Evolutionary conservation across 495 filamentous ascomycete genomes (phyloP).

Genomic region (Rusavskia elegans): DNA sequence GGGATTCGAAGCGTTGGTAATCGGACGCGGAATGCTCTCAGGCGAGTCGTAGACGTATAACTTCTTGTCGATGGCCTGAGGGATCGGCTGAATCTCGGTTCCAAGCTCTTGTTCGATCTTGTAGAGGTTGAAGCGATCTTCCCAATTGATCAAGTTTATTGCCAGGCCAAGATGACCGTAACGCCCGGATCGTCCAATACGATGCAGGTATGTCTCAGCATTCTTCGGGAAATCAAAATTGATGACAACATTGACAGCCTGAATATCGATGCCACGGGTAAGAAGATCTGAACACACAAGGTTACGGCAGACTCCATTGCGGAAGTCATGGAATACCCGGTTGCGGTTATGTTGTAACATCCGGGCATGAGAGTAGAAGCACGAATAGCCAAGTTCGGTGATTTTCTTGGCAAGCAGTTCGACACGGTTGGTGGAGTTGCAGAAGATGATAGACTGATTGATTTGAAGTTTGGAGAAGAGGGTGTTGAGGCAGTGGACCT

Average conservation of each 20-base stretch:
- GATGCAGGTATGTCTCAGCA: slow-evolving; percentile 96
- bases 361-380: slow-evolving; percentile 96
- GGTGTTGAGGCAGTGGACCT: slow-evolving; percentile 97
- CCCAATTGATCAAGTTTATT: slow-evolving; percentile 99
- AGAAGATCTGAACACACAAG: slow-evolving; percentile 95
- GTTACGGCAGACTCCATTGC: slow-evolving; percentile 93
- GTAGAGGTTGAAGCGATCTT: slow-evolving; percentile 96
- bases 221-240: slow-evolving; percentile 99
- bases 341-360: slow-evolving; percentile 98
- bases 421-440: slow-evolving; percentile 96
- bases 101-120: slow-evolving; percentile 95
- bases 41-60: slow-evolving; percentile 97
- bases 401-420: slow-evolving; percentile 98
- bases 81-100: slow-evolving; percentile 94
- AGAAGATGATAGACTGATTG: slow-evolving; percentile 99
- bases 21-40: slow-evolving; percentile 79
- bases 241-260: slow-evolving; percentile 98
- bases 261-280: slow-evolving; percentile 97
- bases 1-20: slow-evolving; percentile 26
- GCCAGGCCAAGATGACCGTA: slow-evolving; percentile 95
- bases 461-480: slow-evolving; percentile 98
- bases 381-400: slow-evolving; percentile 95
- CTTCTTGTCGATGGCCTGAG: slow-evolving; percentile 86
- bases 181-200: slow-evolving; percentile 91
- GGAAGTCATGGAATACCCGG: slow-evolving; percentile 97